Evolutionary conservation across 176 grass and related monocot species (phyloP).

Genomic region (Lolium perenne): DNA sequence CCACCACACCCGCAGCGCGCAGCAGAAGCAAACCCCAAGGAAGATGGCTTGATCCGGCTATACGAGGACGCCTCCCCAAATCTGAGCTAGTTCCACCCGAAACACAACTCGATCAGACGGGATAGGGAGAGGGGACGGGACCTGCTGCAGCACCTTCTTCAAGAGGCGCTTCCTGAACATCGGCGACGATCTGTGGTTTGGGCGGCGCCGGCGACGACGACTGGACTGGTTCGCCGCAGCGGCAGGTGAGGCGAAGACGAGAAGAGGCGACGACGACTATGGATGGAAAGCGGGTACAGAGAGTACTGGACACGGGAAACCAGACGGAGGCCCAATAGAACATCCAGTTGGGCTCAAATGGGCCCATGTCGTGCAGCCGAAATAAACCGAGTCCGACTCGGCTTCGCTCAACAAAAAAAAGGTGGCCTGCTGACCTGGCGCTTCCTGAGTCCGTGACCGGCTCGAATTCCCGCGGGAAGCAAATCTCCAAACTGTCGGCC

Average conservation of each 20-base stretch:
- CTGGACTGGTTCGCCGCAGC: conserved; percentile 8
- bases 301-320: neutral
- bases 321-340: neutral
- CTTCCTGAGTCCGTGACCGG: neutral
- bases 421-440: neutral
- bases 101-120: too few species aligned
- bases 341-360: neutral
- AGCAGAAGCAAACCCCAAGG: neutral
- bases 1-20: neutral
- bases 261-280: neutral
- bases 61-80: conserved; percentile 18
- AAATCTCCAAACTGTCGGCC: neutral
- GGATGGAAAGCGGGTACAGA: conserved; percentile 11
- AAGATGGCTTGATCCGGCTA: neutral
- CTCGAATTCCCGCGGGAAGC: neutral
- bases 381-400: neutral
- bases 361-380: neutral
- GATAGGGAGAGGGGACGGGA: neutral
- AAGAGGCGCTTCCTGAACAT: conserved; percentile 76
- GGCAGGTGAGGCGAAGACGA: conserved; percentile 3
- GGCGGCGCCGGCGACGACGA: conserved; percentile 4
- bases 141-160: conserved; percentile 65
- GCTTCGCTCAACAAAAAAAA: too few species aligned
- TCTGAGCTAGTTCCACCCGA: neutral
- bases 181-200: neutral